These are phyloP conservation scores for Saturnispora galanensis DNA, from an alignment of 805 yeast genomes.

Conservation along the genomic window DNA sequence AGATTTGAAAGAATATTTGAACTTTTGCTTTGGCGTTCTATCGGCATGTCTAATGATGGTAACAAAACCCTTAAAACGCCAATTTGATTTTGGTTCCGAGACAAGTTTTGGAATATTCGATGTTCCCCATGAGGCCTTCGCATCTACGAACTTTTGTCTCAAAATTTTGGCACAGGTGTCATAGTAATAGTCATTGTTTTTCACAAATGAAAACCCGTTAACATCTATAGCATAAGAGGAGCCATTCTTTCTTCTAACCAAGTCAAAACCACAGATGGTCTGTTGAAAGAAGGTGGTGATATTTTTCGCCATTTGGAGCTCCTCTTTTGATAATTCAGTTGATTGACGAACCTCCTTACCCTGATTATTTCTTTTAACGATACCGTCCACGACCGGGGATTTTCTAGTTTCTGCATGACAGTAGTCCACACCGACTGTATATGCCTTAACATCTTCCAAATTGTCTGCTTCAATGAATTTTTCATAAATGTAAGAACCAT, in stretches of 20 bases:
- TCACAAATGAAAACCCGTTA: conserved; percentile 95
- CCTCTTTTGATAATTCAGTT: conserved; percentile 68
- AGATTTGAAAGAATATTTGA: conserved; percentile 87
- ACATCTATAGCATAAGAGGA: conserved; percentile 91
- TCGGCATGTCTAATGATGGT: conserved; percentile 94
- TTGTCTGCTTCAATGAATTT: conserved; percentile 96
- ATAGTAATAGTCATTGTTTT: conserved; percentile 80
- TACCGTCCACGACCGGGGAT: conserved; percentile 99
- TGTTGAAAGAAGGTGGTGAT: conserved; percentile 76
- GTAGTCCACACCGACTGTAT: conserved; percentile 82
- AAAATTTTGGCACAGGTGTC: conserved; percentile 73
- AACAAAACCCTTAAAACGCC: conserved; percentile 93
- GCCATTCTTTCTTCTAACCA: conserved; percentile 72
- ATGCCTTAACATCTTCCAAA: conserved; percentile 96
- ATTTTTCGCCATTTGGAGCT: conserved; percentile 67
- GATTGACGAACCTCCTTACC: conserved; percentile 93
- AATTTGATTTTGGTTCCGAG: conserved; percentile 71
- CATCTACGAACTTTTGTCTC: conserved; percentile 61
- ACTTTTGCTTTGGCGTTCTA: conserved; percentile 96
- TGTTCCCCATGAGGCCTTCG: conserved; percentile 39
- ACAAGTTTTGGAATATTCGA: conserved; percentile 28
- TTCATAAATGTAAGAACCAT: conserved; percentile 88
- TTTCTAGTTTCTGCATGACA: conserved; percentile 98
- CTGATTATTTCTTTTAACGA: conserved; percentile 91
- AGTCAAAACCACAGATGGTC: conserved; percentile 94